These are phyloP conservation scores for Coemansia sp. DNA, from an alignment of 192 early-diverging fungal genomes.

Conservation along the genomic window DNA sequence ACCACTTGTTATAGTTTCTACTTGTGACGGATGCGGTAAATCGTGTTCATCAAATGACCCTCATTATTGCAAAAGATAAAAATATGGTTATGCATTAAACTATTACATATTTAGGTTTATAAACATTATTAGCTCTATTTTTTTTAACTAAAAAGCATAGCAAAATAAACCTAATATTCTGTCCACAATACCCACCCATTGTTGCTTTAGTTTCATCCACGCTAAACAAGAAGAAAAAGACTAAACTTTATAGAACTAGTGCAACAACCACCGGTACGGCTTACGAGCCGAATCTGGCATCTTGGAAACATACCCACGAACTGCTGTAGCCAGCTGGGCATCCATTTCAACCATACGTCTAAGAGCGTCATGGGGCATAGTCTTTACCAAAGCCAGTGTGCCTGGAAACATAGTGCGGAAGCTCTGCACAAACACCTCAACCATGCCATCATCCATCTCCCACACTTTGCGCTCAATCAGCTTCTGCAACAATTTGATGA, in stretches of 20 bases:
- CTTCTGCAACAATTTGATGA: conserved; percentile 20
- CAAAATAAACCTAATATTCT: no score
- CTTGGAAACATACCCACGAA: conserved; percentile 35
- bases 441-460: conserved; percentile 24
- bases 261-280: conserved; percentile 31
- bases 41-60: no score
- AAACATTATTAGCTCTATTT: no score
- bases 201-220: no score
- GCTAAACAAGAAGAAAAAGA: no score
- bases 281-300: conserved; percentile 31
- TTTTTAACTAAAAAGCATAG: no score
- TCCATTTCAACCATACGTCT: conserved; percentile 23
- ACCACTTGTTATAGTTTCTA: no score
- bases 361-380: conserved; percentile 24
- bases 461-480: conserved; percentile 46
- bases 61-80: no score
- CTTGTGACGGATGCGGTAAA: no score
- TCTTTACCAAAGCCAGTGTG: conserved; percentile 31
- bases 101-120: no score
- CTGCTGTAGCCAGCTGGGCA: conserved; percentile 3
- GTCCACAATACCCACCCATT: no score
- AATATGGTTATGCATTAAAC: no score
- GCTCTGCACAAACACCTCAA: conserved; percentile 20
- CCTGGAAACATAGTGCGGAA: conserved; percentile 30
- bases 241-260: background rate